Base-by-base conservation (phyloP, 2,329 filamentous ascomycete genomes). In the Trichocomaceae sp. region DNA sequence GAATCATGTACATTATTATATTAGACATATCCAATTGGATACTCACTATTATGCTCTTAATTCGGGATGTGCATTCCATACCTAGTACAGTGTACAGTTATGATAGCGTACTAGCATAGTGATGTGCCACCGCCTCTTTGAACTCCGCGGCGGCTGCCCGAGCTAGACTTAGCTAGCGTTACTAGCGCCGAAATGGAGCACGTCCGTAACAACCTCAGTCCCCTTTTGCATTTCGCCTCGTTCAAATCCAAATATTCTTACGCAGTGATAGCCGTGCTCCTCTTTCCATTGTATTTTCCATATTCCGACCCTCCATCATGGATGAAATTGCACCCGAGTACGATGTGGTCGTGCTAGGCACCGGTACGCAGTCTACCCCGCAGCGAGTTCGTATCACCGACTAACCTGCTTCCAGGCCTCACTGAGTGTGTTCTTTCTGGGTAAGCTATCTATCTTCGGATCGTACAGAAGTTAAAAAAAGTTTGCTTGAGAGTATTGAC, bases 371-470 rank as follows among this genome's bases (percentile, higher is more conserved):
- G 67, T 59, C 63, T 69, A 72, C 69, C 68, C 66, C 67, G 65
- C 69, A 54, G 49, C 44, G 9, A 51, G 20, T 19, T 23, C 22
- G 33, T 44, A 35, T 19, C 22, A 23, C 48, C 26, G 31, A 47
- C 66, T 69, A 59, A 73, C 67, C 58, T 64, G 61, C 57, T 57
- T 56, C 57, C 67, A 95, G 92, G 93, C 71, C 77, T 99, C 82
- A 97, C 92, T 61, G 93, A 99, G 84, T 99, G 93, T 78, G 93
- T 99, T 71, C 88, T 99, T 65, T 96, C 92, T 72, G 93, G 92
- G 90, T 95, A 87, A 71, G 78, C 48, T 8, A 10, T 26, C 3
- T 23, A 20, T 7, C 4, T 46, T 5, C 4, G 33, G 26, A 23
- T 44, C 56, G 19, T 12, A 22, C 19, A 35, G 29, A 35, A 10